These are phyloP conservation scores for Colletotrichum filicis DNA, from an alignment of 2,329 filamentous ascomycete genomes.

Conservation along the genomic window DNA sequence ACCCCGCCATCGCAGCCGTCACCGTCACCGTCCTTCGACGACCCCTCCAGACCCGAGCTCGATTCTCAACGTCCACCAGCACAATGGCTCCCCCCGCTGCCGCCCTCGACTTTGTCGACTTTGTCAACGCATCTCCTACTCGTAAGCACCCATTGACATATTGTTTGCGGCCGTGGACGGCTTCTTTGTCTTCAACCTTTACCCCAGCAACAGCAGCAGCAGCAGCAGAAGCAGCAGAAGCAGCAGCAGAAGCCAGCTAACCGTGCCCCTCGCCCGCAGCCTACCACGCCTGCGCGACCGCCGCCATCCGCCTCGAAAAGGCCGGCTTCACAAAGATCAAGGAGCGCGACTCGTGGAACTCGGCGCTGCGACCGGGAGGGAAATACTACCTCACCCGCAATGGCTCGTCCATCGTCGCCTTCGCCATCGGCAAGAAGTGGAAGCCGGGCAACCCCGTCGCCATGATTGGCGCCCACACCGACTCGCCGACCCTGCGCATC, in stretches of 20 bases:
- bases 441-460: conserved; percentile 88
- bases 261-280: conserved; percentile 62
- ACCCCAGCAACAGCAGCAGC: not conserved
- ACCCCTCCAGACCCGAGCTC: conserved; percentile 14
- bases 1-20: conserved; percentile 28
- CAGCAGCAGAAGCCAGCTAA: not conserved
- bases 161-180: conserved; percentile 35
- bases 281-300: conserved; percentile 90
- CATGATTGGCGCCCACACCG: conserved; percentile 96
- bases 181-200: not conserved
- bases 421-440: conserved; percentile 92
- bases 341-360: conserved; percentile 91
- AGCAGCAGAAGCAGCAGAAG: too few relatives aligned
- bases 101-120: conserved; percentile 88
- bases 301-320: conserved; percentile 79
- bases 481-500: conserved; percentile 90
- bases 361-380: conserved; percentile 82
- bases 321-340: conserved; percentile 90
- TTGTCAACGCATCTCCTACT: conserved; percentile 93
- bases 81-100: conserved; percentile 65
- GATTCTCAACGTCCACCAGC: conserved; percentile 45
- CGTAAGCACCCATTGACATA: conserved; percentile 66
- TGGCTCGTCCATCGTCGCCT: conserved; percentile 90
- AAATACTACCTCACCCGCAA: conserved; percentile 98
- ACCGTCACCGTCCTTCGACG: conserved; percentile 1